Percentiles rank a stretch among this genome's conserved stretches.
These are phyloP conservation scores for Zalerion maritima DNA, from an alignment of 495 filamentous ascomycete species.

Conservation along the genomic window DNA sequence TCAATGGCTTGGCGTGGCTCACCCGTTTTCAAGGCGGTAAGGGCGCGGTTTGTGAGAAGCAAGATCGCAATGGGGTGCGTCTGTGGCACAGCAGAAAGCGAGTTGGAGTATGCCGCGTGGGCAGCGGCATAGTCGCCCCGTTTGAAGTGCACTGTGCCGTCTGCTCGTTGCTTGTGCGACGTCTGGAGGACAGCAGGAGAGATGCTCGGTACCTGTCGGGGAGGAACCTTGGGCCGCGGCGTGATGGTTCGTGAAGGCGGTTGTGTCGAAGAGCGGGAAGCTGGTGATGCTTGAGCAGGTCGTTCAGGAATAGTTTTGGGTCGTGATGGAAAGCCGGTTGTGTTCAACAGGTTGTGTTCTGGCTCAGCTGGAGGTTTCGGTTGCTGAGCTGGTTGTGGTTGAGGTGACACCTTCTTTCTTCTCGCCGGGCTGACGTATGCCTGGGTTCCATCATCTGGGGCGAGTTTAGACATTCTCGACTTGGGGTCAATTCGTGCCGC, in stretches of 20 bases:
- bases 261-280: slow-evolving; percentile 28
- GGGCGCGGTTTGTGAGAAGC: slow-evolving; percentile 79
- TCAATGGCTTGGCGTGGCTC: slow-evolving; percentile 71
- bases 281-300: slow-evolving; percentile 5
- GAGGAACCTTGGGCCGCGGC: slow-evolving; percentile 31
- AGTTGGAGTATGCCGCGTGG: slow-evolving; percentile 63
- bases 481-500: slow-evolving; percentile 33
- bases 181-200: slow-evolving; percentile 52
- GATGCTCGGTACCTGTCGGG: slow-evolving; percentile 51
- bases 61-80: slow-evolving; percentile 77
- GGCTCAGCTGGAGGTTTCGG: slow-evolving; percentile 29
- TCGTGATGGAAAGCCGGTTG: slow-evolving; percentile 16
- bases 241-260: slow-evolving; percentile 17
- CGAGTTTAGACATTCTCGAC: slow-evolving; percentile 49
- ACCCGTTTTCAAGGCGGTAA: slow-evolving; percentile 77
- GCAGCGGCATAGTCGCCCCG: slow-evolving; percentile 81
- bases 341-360: slow-evolving; percentile 44
- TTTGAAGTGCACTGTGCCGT: slow-evolving; percentile 80
- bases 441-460: slow-evolving; percentile 63
- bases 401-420: slow-evolving; percentile 47
- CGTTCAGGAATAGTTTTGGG: slow-evolving; percentile 10
- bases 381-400: slow-evolving; percentile 22
- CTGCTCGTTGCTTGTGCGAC: slow-evolving; percentile 60
- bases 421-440: slow-evolving; percentile 85
- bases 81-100: slow-evolving; percentile 57